phyloP scores from a whole-genome alignment of 345 rosid genomes.

The Populus pruinosa region DNA sequence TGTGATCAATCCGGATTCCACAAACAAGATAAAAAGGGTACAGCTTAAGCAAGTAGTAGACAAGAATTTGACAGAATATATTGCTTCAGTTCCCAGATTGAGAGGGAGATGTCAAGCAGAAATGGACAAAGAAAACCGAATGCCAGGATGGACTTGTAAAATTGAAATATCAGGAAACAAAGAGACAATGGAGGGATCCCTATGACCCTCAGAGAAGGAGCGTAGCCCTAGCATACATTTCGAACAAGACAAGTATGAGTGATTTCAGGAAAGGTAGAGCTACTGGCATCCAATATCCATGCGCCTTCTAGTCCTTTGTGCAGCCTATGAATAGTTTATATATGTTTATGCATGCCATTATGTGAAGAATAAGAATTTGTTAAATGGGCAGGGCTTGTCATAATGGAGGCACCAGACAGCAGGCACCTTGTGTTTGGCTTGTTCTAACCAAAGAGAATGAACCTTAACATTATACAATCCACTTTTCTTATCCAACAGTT shows the following conservation, averaged over 20 bases:
- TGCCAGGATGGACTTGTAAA: constrained; percentile 19
- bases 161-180: constrained; percentile 19
- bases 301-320: neutral
- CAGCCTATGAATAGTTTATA: too few relatives aligned
- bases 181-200: constrained; percentile 11
- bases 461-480: neutral
- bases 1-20: constrained; percentile 35
- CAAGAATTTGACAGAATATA: constrained; percentile 21
- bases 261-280: constrained; percentile 15
- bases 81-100: constrained; percentile 15
- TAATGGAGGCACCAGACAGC: neutral
- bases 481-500: constrained; percentile 15
- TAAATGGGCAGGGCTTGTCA: constrained; percentile 23
- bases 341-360: constrained; percentile 9
- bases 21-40: constrained; percentile 18
- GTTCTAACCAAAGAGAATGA: constrained; percentile 10
- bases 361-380: constrained; percentile 2
- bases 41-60: constrained; percentile 1
- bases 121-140: constrained; percentile 31
- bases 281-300: neutral
- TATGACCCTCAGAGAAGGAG: neutral
- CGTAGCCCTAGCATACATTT: neutral
- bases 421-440: constrained; percentile 20
- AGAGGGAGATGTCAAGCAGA: constrained; percentile 43
- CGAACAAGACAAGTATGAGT: constrained; percentile 13